phyloP scores from a whole-genome alignment of 768 basidiomycete species.

The Termitomyces sp. region DNA sequence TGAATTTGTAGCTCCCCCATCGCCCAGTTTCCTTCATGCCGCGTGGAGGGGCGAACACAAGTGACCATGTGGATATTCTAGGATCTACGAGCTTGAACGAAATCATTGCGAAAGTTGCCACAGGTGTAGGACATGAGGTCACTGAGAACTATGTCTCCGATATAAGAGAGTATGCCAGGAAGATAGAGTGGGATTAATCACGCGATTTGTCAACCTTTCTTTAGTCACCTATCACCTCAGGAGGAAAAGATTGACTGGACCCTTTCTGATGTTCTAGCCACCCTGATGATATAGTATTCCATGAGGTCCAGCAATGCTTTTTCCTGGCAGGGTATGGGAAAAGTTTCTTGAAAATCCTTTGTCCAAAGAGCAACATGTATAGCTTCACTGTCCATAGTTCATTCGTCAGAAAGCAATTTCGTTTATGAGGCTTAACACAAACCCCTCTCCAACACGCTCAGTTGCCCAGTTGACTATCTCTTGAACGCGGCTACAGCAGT shows the following conservation, averaged over 20 bases:
- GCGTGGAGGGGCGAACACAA: slow-evolving; percentile 88
- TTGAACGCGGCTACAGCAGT: slow-evolving; percentile 14
- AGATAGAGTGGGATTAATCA: slow-evolving; percentile 74
- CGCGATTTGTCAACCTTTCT: not conserved
- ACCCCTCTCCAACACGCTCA: slow-evolving; percentile 12
- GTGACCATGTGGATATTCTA: slow-evolving; percentile 85
- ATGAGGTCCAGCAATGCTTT: slow-evolving; percentile 16
- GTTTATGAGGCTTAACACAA: not conserved
- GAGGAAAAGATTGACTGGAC: slow-evolving; percentile 14
- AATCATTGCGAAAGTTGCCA: slow-evolving; percentile 85
- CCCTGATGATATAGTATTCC: slow-evolving; percentile 19
- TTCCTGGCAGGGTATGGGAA: slow-evolving; percentile 13
- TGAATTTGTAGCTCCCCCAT: slow-evolving; percentile 61
- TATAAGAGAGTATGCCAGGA: slow-evolving; percentile 70
- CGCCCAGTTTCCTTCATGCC: slow-evolving; percentile 65
- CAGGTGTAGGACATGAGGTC: slow-evolving; percentile 74
- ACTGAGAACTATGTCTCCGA: slow-evolving; percentile 66
- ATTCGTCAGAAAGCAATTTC: not conserved
- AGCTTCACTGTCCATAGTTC: slow-evolving; percentile 14
- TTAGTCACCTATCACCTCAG: not conserved
- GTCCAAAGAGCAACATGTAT: slow-evolving; percentile 16
- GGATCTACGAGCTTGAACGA: slow-evolving; percentile 82
- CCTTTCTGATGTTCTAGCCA: slow-evolving; percentile 15
- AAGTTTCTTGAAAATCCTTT: slow-evolving; percentile 13
- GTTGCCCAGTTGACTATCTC: slow-evolving; percentile 19